Percentiles rank a stretch among this genome's conserved stretches.
Conservation (phyloP, 2,329 filamentous ascomycete species). For the Colletotrichum sp. region DNA sequence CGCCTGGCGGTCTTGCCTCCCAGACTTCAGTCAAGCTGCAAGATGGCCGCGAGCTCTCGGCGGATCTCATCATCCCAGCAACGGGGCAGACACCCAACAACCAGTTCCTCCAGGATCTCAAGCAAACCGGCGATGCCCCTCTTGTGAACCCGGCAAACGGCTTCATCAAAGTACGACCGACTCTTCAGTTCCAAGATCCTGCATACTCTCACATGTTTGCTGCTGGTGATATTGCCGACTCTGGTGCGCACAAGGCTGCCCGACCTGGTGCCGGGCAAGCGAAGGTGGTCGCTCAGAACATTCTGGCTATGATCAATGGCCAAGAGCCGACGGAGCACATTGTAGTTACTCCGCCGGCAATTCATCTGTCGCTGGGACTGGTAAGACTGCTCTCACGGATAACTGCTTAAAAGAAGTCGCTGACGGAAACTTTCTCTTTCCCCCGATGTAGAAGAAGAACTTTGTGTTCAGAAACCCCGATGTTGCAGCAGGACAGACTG, state of each 20-base stretch:
- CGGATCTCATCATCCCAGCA: not conserved
- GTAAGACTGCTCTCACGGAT: not conserved
- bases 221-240: constrained; percentile 55
- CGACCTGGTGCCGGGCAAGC: constrained; percentile 49
- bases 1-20: not conserved
- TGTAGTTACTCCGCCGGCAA: not conserved
- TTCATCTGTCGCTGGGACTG: constrained; percentile 5
- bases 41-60: not conserved
- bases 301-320: constrained; percentile 42
- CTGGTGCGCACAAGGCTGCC: constrained; percentile 44
- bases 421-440: not conserved
- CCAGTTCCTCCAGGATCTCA: not conserved
- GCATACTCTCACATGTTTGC: constrained; percentile 46
- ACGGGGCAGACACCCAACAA: constrained; percentile 7
- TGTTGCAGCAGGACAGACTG: not conserved
- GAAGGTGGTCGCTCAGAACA: constrained; percentile 47
- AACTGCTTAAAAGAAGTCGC: not conserved
- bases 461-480: not conserved
- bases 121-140: not conserved
- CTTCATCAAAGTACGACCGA: constrained; percentile 44
- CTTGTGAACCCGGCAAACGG: not conserved
- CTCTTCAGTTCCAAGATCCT: constrained; percentile 44
- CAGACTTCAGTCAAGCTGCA: not conserved
- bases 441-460: not conserved
- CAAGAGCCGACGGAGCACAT: constrained; percentile 14